These are phyloP conservation scores for Neohortaea acidophila DNA, from an alignment of 495 filamentous ascomycete genomes.

Conservation along the genomic window DNA sequence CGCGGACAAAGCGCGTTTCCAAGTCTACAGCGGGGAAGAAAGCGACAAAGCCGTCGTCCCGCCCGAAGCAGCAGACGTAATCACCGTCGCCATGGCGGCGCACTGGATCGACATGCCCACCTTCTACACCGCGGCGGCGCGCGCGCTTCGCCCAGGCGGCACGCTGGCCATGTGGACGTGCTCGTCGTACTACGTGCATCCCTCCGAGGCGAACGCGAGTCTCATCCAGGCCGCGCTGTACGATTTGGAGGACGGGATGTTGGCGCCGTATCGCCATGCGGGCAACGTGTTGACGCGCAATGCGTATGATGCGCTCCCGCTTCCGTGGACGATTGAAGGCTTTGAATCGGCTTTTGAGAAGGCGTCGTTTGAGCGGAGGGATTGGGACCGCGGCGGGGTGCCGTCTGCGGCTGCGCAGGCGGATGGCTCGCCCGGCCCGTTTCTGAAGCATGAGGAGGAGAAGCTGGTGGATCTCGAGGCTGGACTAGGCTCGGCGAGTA, in stretches of 20 bases:
- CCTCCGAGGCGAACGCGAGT: constrained; percentile 3
- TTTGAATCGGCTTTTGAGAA: constrained; percentile 30
- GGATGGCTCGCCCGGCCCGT: constrained; percentile 8
- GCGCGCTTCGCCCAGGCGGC: constrained; percentile 40
- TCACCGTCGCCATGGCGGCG: constrained; percentile 18
- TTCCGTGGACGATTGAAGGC: constrained; percentile 9
- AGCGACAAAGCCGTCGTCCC: neutral
- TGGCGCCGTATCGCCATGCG: constrained; percentile 1
- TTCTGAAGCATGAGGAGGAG: constrained; percentile 4
- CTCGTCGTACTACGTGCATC: constrained; percentile 6
- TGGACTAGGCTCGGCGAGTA: constrained; percentile 28
- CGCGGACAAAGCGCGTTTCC: constrained; percentile 2
- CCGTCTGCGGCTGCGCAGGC: constrained; percentile 5
- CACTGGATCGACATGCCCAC: constrained; percentile 48
- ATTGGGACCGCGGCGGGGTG: constrained; percentile 29
- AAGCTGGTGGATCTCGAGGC: constrained; percentile 26
- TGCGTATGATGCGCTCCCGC: constrained; percentile 3
- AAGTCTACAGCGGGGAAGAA: neutral
- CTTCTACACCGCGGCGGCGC: constrained; percentile 45
- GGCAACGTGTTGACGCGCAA: constrained; percentile 1
- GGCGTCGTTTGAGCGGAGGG: constrained; percentile 26
- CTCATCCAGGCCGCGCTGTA: constrained; percentile 3
- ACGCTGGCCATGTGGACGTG: constrained; percentile 39
- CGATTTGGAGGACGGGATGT: constrained; percentile 3
- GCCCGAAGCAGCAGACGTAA: constrained; percentile 4